A percentile compares a stretch with the other conserved stretches of the same genome.
Conservation (phyloP, 352 stramenopile genomes). For the Phytopythium litorale region DNA sequence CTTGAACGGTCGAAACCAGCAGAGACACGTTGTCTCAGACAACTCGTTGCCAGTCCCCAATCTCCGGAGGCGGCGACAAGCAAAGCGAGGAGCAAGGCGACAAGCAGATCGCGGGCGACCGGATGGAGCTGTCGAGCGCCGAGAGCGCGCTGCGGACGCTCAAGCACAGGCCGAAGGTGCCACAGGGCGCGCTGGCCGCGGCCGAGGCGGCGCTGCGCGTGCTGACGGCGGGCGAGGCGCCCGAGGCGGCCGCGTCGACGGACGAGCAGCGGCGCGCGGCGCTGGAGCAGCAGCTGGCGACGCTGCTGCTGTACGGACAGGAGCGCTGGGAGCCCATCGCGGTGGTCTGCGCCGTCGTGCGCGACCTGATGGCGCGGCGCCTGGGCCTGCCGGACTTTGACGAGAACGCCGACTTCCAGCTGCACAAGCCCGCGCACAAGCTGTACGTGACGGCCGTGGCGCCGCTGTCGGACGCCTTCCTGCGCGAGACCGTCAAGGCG, state of each 20-base stretch:
- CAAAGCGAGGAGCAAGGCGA: neutral
- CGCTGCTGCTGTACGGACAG: constrained; percentile 44
- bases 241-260: constrained; percentile 6
- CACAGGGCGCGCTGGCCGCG: constrained; percentile 31
- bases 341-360: constrained; percentile 53
- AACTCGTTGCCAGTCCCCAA: neutral
- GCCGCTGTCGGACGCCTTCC: constrained; percentile 39
- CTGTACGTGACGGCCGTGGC: constrained; percentile 16
- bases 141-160: constrained; percentile 72
- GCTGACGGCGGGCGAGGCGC: constrained; percentile 6
- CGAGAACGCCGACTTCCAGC: constrained; percentile 25
- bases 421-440: constrained; percentile 9
- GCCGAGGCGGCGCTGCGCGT: constrained; percentile 35
- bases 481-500: constrained; percentile 38
- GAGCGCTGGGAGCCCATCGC: constrained; percentile 77
- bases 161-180: constrained; percentile 63
- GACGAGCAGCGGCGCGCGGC: constrained; percentile 23
- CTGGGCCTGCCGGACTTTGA: constrained; percentile 26
- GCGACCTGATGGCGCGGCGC: constrained; percentile 39
- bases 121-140: constrained; percentile 67
- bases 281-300: constrained; percentile 49
- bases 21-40: neutral
- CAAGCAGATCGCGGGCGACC: too few species aligned
- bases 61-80: neutral
- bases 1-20: neutral